Base-by-base conservation (phyloP, 257 asterid species). In the Petunia secreta region DNA sequence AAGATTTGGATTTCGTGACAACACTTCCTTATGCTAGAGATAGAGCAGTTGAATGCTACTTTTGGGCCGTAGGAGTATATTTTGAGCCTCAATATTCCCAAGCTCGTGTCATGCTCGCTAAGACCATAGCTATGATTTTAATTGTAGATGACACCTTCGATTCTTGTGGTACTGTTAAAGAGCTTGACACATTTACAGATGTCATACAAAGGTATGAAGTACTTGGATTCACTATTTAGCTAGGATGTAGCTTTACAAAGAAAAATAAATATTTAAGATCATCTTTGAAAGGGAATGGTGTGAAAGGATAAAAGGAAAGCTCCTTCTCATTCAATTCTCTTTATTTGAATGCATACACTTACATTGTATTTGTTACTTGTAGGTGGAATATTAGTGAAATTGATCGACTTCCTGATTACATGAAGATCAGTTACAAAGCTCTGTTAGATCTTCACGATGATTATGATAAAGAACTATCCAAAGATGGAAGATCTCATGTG, bases 121-220 rank as follows among this genome's bases (percentile, higher is more conserved):
- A 86, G 74, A 43, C 44, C 4, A 1, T 75, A 8, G 68, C 52
- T 1, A 4, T 82, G 7, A 1, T 34, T 6, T 78, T 84, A 1
- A 1, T 86, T 1, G 14, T 81, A 0, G 84, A 85, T 10, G 88
- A 85, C 25, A 85, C 86, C 2, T 85, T 60, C 37, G 87, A 83
- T 69, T 40, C 80, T 3, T 85, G 80, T 78, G 88, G 75, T 41
- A n/a, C 0, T 3, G n/a, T 68, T 43, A n/a, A 68, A 16, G 85
- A 83, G 73, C 80, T 83, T 5, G 62, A 78, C 3, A 16, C 6
- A 53, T 68, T 67, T 11, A 83, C 64, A 0, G 34, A 52, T 62
- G 83, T 63, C 9, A 73, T 79, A 10, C 50, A 74, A 44, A 83
- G 80, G 83, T 83, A 74, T 2, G n/a, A 3, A 60, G 34, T 55